These are phyloP conservation scores for Orbilia ellipsospora DNA, from an alignment of 2,329 filamentous ascomycete species.

Conservation along the genomic window DNA sequence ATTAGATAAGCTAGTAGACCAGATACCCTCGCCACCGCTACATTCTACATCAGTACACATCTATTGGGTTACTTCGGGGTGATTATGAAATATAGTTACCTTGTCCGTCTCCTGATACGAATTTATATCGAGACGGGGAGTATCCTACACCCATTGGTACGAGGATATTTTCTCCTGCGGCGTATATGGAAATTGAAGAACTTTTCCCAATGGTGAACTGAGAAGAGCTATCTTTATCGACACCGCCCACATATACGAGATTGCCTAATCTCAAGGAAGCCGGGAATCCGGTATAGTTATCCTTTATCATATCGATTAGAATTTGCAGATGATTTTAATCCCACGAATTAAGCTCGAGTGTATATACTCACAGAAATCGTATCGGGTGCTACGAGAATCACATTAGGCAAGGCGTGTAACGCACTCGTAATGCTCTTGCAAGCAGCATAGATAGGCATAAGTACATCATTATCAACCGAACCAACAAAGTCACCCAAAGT, in stretches of 20 bases:
- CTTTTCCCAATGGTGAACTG: not conserved
- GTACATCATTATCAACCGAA: not conserved
- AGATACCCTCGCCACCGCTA: slow-evolving; percentile 21
- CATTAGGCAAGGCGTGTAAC: slow-evolving; percentile 30
- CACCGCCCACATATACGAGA: slow-evolving; percentile 25
- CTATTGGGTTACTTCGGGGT: too few relatives aligned
- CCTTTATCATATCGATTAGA: slow-evolving; percentile 3
- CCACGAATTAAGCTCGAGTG: not conserved
- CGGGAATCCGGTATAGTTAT: not conserved
- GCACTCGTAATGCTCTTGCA: slow-evolving; percentile 2
- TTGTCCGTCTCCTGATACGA: slow-evolving; percentile 8
- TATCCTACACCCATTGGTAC: slow-evolving; percentile 11
- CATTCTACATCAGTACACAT: slow-evolving; percentile 5
- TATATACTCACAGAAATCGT: slow-evolving; percentile 7
- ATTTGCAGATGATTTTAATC: not conserved
- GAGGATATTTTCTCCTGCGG: slow-evolving; percentile 17
- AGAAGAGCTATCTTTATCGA: slow-evolving; percentile 1
- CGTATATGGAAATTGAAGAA: slow-evolving; percentile 2
- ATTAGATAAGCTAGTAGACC: slow-evolving; percentile 38
- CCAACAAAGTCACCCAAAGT: not conserved
- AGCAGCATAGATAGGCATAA: not conserved
- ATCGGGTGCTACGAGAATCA: slow-evolving; percentile 8
- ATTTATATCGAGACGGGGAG: slow-evolving; percentile 23
- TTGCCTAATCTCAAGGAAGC: slow-evolving; percentile 1
- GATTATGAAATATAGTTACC: slow-evolving; percentile 15